Evolutionary conservation across 805 yeast species (phyloP).

Genomic region (Limtongozyma cylindracea): DNA sequence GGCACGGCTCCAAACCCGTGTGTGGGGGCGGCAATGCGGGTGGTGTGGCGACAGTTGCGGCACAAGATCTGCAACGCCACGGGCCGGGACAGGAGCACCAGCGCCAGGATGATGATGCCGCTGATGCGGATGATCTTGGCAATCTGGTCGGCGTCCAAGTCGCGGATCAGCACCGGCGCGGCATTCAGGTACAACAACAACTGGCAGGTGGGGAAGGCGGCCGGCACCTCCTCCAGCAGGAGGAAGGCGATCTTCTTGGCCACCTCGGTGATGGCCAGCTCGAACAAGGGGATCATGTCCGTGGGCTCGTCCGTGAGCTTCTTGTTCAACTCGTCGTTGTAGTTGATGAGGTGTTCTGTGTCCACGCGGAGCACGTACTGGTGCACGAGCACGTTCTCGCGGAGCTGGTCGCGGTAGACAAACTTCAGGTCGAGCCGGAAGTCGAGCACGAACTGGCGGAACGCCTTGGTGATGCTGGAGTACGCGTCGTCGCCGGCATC

Average conservation of each 20-base stretch:
- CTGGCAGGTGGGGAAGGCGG: conserved; percentile 60
- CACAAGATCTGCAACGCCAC: conserved; percentile 68
- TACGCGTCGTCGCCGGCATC: conserved; percentile 35
- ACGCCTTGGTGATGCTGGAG: conserved; percentile 51
- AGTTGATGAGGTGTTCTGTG: conserved; percentile 65
- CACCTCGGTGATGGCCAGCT: conserved; percentile 60
- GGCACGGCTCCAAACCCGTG: conserved; percentile 51
- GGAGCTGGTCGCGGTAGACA: conserved; percentile 71
- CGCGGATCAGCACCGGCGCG: conserved; percentile 47
- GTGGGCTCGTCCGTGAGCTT: conserved; percentile 67
- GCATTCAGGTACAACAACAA: conserved; percentile 53
- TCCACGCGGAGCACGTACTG: conserved; percentile 52
- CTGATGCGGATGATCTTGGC: conserved; percentile 76
- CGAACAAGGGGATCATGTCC: conserved; percentile 71
- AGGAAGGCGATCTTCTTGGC: conserved; percentile 47
- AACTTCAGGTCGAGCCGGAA: conserved; percentile 67
- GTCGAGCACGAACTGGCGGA: conserved; percentile 61
- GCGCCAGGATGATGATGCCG: conserved; percentile 82
- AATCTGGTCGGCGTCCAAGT: conserved; percentile 67
- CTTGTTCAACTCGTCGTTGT: conserved; percentile 74
- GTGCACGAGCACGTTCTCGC: conserved; percentile 64
- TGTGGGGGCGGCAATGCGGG: conserved; percentile 29
- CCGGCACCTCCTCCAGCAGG: conserved; percentile 22
- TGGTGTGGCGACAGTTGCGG: conserved; percentile 65
- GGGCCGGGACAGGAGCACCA: conserved; percentile 73